These are phyloP conservation scores for Annulohypoxylon stygium DNA, from an alignment of 495 filamentous ascomycete species.

Conservation along the genomic window DNA sequence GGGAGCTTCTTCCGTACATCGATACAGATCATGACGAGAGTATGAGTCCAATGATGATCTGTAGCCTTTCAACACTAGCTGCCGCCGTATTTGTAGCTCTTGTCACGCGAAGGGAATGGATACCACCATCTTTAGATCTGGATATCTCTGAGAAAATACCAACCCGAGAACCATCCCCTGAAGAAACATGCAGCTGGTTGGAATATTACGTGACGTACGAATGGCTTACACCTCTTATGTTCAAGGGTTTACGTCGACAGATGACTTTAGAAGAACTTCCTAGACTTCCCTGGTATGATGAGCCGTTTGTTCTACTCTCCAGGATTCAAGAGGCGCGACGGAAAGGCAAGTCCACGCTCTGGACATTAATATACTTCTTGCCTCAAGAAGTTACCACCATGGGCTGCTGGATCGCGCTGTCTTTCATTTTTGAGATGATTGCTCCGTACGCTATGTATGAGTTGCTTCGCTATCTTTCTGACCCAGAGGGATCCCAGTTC, in stretches of 20 bases:
- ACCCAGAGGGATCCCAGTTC: constrained; percentile 50
- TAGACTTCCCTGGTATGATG: constrained; percentile 64
- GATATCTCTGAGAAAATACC: constrained; percentile 45
- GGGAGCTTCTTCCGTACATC: constrained; percentile 52
- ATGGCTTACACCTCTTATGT: constrained; percentile 63
- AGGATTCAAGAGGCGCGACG: constrained; percentile 56
- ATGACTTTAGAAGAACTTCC: constrained; percentile 62
- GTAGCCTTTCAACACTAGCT: constrained; percentile 47
- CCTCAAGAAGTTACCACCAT: constrained; percentile 56
- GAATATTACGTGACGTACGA: constrained; percentile 63
- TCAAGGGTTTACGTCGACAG: constrained; percentile 57
- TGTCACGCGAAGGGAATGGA: constrained; percentile 56
- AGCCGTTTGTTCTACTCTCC: constrained; percentile 57
- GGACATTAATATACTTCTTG: constrained; percentile 57
- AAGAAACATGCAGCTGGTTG: constrained; percentile 65
- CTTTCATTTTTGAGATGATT: constrained; percentile 56
- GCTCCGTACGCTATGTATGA: constrained; percentile 62
- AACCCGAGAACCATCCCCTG: constrained; percentile 54
- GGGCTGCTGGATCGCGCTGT: constrained; percentile 52
- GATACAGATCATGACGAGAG: constrained; percentile 40
- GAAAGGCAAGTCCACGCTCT: constrained; percentile 57
- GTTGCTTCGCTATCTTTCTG: constrained; percentile 57
- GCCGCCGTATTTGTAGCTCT: constrained; percentile 52
- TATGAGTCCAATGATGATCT: constrained; percentile 39
- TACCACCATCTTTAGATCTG: constrained; percentile 52